Base-by-base conservation (phyloP, 2,329 filamentous ascomycete genomes). In the Alternaria angustiovoidea region DNA sequence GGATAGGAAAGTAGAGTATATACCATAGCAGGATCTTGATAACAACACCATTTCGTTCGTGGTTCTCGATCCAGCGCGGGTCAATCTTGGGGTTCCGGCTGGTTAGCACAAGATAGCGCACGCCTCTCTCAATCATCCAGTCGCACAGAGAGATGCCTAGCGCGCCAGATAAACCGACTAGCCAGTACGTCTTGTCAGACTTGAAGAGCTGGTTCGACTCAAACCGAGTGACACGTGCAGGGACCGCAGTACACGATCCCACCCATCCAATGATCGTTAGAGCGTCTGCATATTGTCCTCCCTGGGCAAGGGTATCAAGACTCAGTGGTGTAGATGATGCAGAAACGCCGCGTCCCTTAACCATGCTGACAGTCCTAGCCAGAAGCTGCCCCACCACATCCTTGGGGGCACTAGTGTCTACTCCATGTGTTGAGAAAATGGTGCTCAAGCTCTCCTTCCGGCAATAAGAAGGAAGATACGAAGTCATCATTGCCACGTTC, bases 81-180 rank as follows among this genome's bases (percentile, higher is more conserved):
- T 49, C 48, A 9, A 81, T 56, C 12, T 34, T 16, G 32, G 32
- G 32, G 2, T 34, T 34, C 5, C 32, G 32, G 12, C 32, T 34
- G 32, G 32, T 12, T 12, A 34, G 32, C 9, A 34, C 32, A 11
- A 34, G 5, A 11, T 34, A 11, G 32, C 32, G 32, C 5, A 16
- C 32, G 11, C 32, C 32, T 5, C 32, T 5, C 5, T 5, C 5
- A 12, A 34, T 11, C 11, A 34, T 9, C 9, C 9, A 34, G 9
- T 5, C 0, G 9, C 5, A 9, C 11, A 34, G 32, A 6, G 32
- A 34, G 2, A 5, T 9, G 12, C 71, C 70, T 4, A 75, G 34
- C 2, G 67, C 70, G n/a, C 64, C 65, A 2, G 73, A 48, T 4
- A 72, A 55, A 7, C 72, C 72, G 22, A 67, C 47, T 2, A 75